Conservation (phyloP, 148 eudicot species). For the Fagopyrum esculentum region DNA sequence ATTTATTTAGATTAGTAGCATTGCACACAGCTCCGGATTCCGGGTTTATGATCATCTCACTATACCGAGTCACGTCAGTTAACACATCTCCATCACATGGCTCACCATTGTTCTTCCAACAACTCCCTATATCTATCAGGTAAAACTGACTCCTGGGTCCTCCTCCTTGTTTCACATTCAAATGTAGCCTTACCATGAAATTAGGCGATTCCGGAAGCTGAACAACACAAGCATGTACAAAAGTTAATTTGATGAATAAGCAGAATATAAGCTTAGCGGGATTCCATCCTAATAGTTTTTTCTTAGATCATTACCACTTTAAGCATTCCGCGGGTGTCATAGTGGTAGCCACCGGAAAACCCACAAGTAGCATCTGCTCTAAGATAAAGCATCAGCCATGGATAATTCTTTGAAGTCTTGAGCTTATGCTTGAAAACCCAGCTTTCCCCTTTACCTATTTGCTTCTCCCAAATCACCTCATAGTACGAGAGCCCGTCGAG, state of each 20-base stretch:
- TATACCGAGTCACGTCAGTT: conserved; percentile 46
- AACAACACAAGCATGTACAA: background rate
- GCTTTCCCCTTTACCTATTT: background rate
- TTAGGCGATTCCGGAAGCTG: conserved; percentile 45
- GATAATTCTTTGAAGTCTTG: too few species aligned
- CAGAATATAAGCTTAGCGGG: too few species aligned
- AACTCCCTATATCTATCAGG: conserved; percentile 2
- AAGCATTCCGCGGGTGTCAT: too few species aligned
- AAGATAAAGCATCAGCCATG: too few species aligned
- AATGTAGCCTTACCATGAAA: conserved; percentile 33
- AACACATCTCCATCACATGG: conserved; percentile 39
- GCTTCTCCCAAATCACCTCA: conserved; percentile 25
- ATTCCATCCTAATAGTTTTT: too few species aligned
- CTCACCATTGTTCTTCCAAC: conserved; percentile 52
- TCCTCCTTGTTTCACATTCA: conserved; percentile 38
- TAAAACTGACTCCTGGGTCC: conserved; percentile 43
- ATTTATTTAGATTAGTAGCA: conserved; percentile 14
- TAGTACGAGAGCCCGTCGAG: conserved; percentile 16
- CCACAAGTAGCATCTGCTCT: too few species aligned
- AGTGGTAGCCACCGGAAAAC: too few species aligned
- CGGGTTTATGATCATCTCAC: conserved; percentile 50
- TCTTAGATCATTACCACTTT: too few species aligned
- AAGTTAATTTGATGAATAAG: too few species aligned
- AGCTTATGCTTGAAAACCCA: too few species aligned
- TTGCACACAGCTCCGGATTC: conserved; percentile 32